Conservation (phyloP, 73 alveolate genomes). For the Uronychia setigera region DNA sequence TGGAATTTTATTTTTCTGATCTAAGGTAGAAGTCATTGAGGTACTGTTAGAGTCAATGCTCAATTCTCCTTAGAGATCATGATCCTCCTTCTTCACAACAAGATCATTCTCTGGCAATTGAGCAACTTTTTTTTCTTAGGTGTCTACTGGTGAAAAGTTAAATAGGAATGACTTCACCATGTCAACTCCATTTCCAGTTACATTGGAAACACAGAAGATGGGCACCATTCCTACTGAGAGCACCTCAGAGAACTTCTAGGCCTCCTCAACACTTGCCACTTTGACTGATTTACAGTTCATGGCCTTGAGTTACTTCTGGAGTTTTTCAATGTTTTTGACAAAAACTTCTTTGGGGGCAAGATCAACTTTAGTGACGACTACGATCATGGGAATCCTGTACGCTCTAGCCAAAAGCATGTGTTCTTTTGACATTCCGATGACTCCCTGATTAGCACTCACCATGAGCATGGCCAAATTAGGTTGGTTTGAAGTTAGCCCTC, state of each 20-base stretch:
- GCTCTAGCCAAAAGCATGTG: constrained; percentile 66
- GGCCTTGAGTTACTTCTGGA: background rate
- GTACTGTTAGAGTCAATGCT: background rate
- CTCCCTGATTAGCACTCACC: constrained; percentile 74
- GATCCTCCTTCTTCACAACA: background rate
- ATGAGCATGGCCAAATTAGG: constrained; percentile 67
- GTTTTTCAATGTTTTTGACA: background rate
- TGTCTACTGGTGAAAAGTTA: too few relatives aligned
- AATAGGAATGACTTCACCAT: background rate
- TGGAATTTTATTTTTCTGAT: too few relatives aligned
- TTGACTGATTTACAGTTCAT: background rate
- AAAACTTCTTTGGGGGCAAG: constrained; percentile 41
- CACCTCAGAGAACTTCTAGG: background rate
- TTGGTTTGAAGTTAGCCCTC: constrained; percentile 60
- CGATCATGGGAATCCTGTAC: constrained; percentile 62
- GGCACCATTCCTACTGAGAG: background rate
- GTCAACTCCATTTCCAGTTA: background rate
- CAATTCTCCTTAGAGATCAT: background rate
- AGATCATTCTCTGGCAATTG: too few relatives aligned
- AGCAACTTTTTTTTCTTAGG: too few relatives aligned
- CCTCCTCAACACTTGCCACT: background rate
- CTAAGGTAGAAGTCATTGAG: background rate
- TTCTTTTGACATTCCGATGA: constrained; percentile 72
- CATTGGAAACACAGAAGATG: background rate
- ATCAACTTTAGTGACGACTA: constrained; percentile 68